Base-by-base conservation (phyloP, 2,329 filamentous ascomycete species). In the Myriosclerotinia scirpicola region DNA sequence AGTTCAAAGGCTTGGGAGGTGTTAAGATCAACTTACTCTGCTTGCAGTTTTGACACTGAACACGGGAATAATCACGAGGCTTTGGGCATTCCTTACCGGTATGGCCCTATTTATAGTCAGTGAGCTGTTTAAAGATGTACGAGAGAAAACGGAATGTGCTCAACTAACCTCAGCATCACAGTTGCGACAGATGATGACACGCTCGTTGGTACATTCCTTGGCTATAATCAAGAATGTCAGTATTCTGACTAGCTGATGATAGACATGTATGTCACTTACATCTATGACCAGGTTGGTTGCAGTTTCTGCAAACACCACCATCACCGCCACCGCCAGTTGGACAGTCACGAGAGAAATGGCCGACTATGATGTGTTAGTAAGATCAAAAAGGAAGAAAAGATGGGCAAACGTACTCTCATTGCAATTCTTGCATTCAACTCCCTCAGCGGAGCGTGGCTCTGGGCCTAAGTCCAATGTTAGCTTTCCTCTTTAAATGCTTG, bases 291-390 rank as follows among this genome's bases (percentile, higher is more conserved):
- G 88, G 77, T 71, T 88, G 83, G 52, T 81, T 80, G 73, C 89
- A 92, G 76, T 89, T 90, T 68, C 69, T 74, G 77, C 89, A 92
- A 68, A 85, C 81, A 5, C 80, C 80, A 75, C 78, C 73, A 70
- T 81, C 80, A 75, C 82, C 79, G 67, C 85, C 84, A 66, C 82
- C 82, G 20, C 84, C 87, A 75, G 87, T 80, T 38, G 89, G 87
- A 74, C 88, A 90, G 73, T 90, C 87, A 52, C 81, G 81, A 44
- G 83, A 81, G 72, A 87, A 87, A 72, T 90, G 88, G 3, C 88
- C 87, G 65, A 78, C 82, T 88, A 65, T 11, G 44, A 2, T 52
- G n/a, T 54, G n/a, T 62, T 53, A 36, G 64, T 22, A 8, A 61
- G 5, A 44, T 30, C 40, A 54, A 52, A 60, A 54, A 20, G 26